A percentile compares a stretch with the other conserved stretches of the same genome.
phyloP scores from a whole-genome alignment of 176 grass and related monocot species.

The Oryza glumipatula region DNA sequence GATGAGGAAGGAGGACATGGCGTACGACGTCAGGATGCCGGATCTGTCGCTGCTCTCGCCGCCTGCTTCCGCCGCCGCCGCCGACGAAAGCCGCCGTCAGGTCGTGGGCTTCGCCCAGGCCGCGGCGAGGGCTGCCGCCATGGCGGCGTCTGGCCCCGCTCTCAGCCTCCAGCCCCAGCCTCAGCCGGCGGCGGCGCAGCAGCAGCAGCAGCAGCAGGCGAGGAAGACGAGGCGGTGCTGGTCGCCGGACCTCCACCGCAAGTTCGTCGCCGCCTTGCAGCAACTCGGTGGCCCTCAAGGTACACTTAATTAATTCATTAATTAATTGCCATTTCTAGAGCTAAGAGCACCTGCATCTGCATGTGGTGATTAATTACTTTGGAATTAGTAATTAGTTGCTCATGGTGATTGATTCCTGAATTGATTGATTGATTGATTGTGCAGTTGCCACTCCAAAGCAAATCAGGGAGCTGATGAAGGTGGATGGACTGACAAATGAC shows the following conservation, averaged over 20 bases:
- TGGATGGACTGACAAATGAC: constrained; percentile 94
- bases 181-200: constrained; percentile 12
- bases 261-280: constrained; percentile 68
- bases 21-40: constrained; percentile 27
- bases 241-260: constrained; percentile 87
- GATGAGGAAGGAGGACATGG: constrained; percentile 42
- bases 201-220: constrained; percentile 55
- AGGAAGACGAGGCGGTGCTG: constrained; percentile 92
- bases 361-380: not conserved
- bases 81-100: constrained; percentile 24
- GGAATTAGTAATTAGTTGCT: constrained; percentile 11
- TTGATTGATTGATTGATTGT: not conserved
- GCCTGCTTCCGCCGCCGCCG: not conserved
- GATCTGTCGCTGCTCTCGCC: constrained; percentile 57
- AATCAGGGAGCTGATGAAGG: constrained; percentile 94
- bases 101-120: constrained; percentile 38
- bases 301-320: not conserved
- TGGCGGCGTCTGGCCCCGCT: constrained; percentile 36
- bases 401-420: not conserved
- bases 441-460: constrained; percentile 97
- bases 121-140: constrained; percentile 31
- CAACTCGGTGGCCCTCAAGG: constrained; percentile 90
- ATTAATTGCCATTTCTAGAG: not conserved
- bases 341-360: not conserved
- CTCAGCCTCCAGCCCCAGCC: constrained; percentile 42